A percentile compares a stretch with the other conserved stretches of the same genome.
Conservation (phyloP, 148 eudicot genomes). For the Cornus controversa region DNA sequence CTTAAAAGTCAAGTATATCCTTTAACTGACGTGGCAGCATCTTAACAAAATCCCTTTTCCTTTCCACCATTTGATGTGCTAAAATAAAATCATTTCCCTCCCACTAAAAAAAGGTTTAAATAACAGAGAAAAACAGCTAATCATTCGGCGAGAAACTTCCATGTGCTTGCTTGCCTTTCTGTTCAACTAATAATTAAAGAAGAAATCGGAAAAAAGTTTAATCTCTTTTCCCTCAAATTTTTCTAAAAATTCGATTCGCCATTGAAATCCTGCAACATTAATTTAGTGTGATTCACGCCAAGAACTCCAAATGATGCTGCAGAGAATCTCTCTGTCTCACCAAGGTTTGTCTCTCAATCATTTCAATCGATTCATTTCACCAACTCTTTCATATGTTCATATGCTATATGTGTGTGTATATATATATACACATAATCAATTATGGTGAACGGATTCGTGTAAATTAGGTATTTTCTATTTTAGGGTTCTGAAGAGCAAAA, state of each 20-base stretch:
- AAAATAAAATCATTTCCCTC: no score
- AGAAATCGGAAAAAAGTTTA: neutral
- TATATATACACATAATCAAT: no score
- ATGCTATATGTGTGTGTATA: neutral
- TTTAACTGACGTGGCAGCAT: no score
- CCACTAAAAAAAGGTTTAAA: no score
- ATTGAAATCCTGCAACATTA: neutral
- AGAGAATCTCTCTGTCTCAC: constrained; percentile 4
- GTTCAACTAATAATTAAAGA: neutral
- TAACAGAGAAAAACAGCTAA: neutral
- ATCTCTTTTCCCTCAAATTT: neutral
- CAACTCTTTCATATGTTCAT: neutral
- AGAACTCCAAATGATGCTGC: neutral
- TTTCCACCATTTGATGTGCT: no score
- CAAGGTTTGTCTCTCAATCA: neutral
- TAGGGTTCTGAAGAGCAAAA: neutral
- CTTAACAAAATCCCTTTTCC: no score
- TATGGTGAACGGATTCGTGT: neutral
- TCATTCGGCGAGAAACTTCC: neutral
- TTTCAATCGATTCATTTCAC: constrained; percentile 3
- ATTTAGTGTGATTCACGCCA: neutral
- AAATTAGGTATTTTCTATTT: neutral
- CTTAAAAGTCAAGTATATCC: no score
- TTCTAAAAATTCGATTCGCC: neutral
- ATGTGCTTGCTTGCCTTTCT: neutral